Conservation (phyloP, 2,329 filamentous ascomycete genomes). For the Aspergillus terreus region DNA sequence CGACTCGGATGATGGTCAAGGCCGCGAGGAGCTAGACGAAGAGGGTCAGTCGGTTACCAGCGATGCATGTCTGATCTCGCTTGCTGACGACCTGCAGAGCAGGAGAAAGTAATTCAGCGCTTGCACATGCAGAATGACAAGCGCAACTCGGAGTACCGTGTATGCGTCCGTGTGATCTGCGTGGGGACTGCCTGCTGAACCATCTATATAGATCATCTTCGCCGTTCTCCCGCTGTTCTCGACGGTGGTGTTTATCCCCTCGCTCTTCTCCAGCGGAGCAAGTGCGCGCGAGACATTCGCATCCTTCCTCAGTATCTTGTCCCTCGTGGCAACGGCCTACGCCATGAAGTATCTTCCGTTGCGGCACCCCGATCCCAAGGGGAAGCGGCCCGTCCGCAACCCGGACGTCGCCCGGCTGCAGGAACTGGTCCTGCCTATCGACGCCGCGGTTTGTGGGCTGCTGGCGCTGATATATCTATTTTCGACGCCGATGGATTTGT, state of each 20-base stretch:
- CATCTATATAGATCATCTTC: conserved; percentile 28
- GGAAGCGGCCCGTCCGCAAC: conserved; percentile 24
- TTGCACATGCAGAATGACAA: conserved; percentile 35
- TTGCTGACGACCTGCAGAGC: conserved; percentile 27
- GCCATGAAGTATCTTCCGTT: conserved; percentile 31
- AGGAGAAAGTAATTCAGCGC: conserved; percentile 38
- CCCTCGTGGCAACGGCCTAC: conserved; percentile 36
- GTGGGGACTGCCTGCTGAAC: not conserved
- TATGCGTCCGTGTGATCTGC: conserved; percentile 16
- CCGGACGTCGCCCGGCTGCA: conserved; percentile 19
- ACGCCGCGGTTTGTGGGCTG: conserved; percentile 26
- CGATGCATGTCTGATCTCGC: conserved; percentile 3
- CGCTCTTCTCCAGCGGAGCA: conserved; percentile 22
- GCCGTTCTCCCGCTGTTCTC: conserved; percentile 34
- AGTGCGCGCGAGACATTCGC: conserved; percentile 21
- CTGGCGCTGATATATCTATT: conserved; percentile 27
- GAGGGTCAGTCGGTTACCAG: conserved; percentile 53
- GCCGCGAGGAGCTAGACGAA: conserved; percentile 67
- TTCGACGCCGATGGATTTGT: conserved; percentile 9
- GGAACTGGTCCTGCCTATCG: conserved; percentile 23
- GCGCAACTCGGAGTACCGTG: conserved; percentile 39
- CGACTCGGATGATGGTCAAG: conserved; percentile 54
- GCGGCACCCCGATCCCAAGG: conserved; percentile 24
- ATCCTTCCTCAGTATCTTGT: conserved; percentile 31
- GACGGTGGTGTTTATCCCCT: conserved; percentile 28